A percentile compares a stretch with the other conserved stretches of the same genome.
These are phyloP conservation scores for Protomyces gravidus DNA, from an alignment of 1,139 yeast genomes.

Conservation along the genomic window DNA sequence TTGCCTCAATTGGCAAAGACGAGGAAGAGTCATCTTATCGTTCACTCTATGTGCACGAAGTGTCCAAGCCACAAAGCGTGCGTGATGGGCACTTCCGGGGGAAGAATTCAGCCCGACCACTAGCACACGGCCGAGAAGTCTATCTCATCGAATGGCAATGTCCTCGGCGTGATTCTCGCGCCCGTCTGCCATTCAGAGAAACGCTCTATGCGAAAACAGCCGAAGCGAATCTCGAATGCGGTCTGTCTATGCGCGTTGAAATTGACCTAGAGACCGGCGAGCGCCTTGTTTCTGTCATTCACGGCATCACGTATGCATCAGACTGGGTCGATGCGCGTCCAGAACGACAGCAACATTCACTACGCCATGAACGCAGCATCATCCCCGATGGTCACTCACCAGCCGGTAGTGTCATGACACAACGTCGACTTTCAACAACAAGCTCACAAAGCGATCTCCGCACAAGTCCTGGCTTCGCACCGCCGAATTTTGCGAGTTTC, in stretches of 20 bases:
- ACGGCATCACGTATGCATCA: slow-evolving; percentile 8
- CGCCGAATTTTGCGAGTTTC: background rate
- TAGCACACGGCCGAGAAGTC: slow-evolving; percentile 8
- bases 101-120: slow-evolving; percentile 8
- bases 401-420: background rate
- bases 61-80: background rate
- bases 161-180: slow-evolving; percentile 3
- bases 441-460: background rate
- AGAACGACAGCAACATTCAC: background rate
- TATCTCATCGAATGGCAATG: slow-evolving; percentile 23
- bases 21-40: slow-evolving; percentile 9
- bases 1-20: slow-evolving; percentile 5
- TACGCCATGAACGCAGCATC: slow-evolving; percentile 11
- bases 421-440: background rate
- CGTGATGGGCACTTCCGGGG: slow-evolving; percentile 12
- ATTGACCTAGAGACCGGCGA: slow-evolving; percentile 5
- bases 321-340: slow-evolving; percentile 19
- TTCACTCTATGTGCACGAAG: slow-evolving; percentile 25
- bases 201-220: slow-evolving; percentile 12
- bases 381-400: background rate
- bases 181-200: slow-evolving; percentile 10
- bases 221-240: slow-evolving; percentile 15
- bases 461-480: background rate
- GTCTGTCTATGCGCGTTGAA: slow-evolving; percentile 18
- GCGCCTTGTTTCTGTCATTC: slow-evolving; percentile 13